Conservation (phyloP, 1,139 yeast species). For the Yamadazyma dendronema region DNA sequence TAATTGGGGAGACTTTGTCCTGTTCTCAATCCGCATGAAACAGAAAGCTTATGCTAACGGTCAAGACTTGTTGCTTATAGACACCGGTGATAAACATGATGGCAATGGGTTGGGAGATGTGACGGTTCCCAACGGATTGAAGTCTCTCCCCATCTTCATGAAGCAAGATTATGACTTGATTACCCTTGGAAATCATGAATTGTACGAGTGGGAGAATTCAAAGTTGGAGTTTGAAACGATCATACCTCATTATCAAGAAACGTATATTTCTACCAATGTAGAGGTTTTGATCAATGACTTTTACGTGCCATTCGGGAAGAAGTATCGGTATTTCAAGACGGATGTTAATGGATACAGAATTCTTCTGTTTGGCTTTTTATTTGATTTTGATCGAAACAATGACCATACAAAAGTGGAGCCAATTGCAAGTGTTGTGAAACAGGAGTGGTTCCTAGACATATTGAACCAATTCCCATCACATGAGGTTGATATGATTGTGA, state of each 20-base stretch:
- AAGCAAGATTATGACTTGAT: constrained; percentile 72
- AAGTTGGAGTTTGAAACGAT: constrained; percentile 62
- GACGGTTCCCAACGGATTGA: constrained; percentile 66
- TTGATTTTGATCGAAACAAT: constrained; percentile 69
- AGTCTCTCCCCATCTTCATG: constrained; percentile 62
- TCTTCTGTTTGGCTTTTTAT: constrained; percentile 76
- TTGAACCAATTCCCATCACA: constrained; percentile 39
- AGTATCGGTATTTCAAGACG: constrained; percentile 65
- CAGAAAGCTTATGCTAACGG: constrained; percentile 41
- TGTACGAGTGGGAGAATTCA: constrained; percentile 70
- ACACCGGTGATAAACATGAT: constrained; percentile 92
- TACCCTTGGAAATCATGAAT: constrained; percentile 90
- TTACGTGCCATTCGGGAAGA: constrained; percentile 66
- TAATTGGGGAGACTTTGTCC: constrained; percentile 90
- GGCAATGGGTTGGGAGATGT: constrained; percentile 90
- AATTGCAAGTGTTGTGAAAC: constrained; percentile 52
- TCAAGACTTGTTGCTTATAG: constrained; percentile 71
- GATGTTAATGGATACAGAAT: constrained; percentile 50
- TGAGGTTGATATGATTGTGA: constrained; percentile 61
- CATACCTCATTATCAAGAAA: constrained; percentile 57
- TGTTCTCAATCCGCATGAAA: constrained; percentile 57
- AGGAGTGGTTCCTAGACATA: constrained; percentile 64
- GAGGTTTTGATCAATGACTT: constrained; percentile 53
- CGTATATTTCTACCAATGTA: constrained; percentile 79
- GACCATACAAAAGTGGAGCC: constrained; percentile 62